phyloP scores from a whole-genome alignment of 108 stramenopile species.

The Discostella pseudostelligera region DNA sequence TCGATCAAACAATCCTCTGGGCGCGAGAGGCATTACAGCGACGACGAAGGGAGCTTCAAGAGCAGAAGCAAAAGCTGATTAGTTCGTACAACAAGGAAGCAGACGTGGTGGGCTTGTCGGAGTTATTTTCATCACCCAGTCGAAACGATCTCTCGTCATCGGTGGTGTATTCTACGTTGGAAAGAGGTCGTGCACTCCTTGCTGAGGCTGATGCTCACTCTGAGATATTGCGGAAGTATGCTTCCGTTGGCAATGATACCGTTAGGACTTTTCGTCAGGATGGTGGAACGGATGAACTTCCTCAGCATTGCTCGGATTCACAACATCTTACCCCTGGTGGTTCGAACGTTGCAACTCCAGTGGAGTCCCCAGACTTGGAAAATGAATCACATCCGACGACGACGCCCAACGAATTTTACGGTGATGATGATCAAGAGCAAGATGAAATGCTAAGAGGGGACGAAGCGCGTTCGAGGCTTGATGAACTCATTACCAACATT shows the following conservation, averaged over 20 bases:
- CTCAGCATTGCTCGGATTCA: slow-evolving; percentile 7
- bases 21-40: slow-evolving; percentile 25
- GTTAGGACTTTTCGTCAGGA: no score
- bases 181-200: slow-evolving; percentile 28
- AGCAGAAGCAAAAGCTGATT: slow-evolving; percentile 9
- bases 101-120: background rate
- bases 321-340: background rate
- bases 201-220: slow-evolving; percentile 21
- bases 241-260: background rate
- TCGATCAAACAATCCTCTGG: slow-evolving; percentile 35
- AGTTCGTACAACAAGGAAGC: background rate
- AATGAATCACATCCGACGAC: background rate
- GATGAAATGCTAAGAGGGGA: slow-evolving; percentile 10
- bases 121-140: no score
- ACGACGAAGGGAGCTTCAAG: slow-evolving; percentile 8
- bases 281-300: no score
- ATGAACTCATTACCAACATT: slow-evolving; percentile 8
- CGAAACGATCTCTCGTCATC: no score
- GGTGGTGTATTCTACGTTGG: slow-evolving; percentile 7
- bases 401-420: background rate
- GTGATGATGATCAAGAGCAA: background rate
- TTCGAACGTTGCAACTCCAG: background rate
- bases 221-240: slow-evolving; percentile 24
- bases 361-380: background rate
- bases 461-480: slow-evolving; percentile 14